Evolutionary conservation across 129 eudicot species (phyloP).

Genomic region (Erigeron canadensis): DNA sequence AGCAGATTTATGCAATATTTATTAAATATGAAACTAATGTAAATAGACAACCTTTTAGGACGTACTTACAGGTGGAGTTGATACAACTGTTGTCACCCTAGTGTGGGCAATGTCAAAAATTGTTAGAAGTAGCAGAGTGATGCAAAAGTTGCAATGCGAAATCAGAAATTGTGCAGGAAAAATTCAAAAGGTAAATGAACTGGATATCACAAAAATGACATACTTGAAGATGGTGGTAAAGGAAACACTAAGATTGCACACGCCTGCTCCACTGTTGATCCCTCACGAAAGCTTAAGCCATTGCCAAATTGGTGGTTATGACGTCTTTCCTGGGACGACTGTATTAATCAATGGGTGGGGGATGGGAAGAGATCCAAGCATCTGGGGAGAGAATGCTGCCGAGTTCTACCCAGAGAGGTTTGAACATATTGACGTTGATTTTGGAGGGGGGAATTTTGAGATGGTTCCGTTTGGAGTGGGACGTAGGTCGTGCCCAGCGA

Average conservation of each 20-base stretch:
- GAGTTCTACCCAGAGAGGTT: conserved; percentile 21
- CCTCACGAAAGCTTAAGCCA: conserved; percentile 13
- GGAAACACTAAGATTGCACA: conserved; percentile 21
- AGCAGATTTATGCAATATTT: too few species aligned
- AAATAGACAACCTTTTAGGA: conserved; percentile 11
- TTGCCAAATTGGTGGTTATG: conserved; percentile 18
- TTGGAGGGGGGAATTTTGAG: not conserved
- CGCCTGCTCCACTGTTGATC: not conserved
- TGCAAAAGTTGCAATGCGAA: conserved; percentile 21
- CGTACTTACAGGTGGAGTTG: conserved; percentile 8
- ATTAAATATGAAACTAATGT: conserved; percentile 3
- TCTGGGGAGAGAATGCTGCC: conserved; percentile 5
- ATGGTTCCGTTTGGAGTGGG: conserved; percentile 21
- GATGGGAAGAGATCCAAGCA: conserved; percentile 23
- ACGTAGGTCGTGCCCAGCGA: conserved; percentile 14
- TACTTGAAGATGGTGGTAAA: conserved; percentile 27
- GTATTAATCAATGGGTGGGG: conserved; percentile 14
- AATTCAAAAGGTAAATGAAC: not conserved
- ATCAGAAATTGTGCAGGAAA: conserved; percentile 4
- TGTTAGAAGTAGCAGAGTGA: not conserved
- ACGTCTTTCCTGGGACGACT: conserved; percentile 2
- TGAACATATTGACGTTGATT: conserved; percentile 12
- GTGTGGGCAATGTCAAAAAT: conserved; percentile 29
- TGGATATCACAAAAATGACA: conserved; percentile 1
- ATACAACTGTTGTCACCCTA: conserved; percentile 1